phyloP scores from a whole-genome alignment of 2,329 filamentous ascomycete species.

The Alternaria arborescens region DNA sequence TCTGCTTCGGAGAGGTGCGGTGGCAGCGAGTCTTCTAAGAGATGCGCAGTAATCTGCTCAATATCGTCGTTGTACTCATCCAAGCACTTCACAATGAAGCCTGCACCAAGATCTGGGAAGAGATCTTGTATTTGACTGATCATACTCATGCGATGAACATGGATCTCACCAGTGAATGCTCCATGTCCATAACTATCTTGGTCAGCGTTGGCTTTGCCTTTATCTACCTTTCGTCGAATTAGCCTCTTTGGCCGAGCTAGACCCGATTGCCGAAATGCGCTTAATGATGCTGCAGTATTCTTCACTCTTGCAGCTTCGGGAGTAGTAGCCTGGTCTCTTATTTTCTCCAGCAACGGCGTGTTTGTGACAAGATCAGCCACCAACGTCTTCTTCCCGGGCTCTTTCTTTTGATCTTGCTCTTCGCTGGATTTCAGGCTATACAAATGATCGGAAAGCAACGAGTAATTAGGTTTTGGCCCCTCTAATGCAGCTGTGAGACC shows the following conservation, averaged over 20 bases:
- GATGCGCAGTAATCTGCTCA: slow-evolving; percentile 80
- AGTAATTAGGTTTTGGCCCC: slow-evolving; percentile 71
- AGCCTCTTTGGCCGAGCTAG: slow-evolving; percentile 62
- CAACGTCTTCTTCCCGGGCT: slow-evolving; percentile 64
- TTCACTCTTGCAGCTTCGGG: slow-evolving; percentile 64
- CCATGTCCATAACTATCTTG: slow-evolving; percentile 48
- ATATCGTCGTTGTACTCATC: slow-evolving; percentile 80
- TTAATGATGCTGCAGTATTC: slow-evolving; percentile 68
- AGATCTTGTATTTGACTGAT: slow-evolving; percentile 92
- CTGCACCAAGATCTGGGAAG: slow-evolving; percentile 85
- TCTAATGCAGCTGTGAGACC: slow-evolving; percentile 76
- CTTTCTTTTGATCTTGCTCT: slow-evolving; percentile 63
- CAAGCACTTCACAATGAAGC: slow-evolving; percentile 79
- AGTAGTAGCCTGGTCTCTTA: slow-evolving; percentile 64
- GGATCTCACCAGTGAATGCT: slow-evolving; percentile 60
- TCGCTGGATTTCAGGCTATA: slow-evolving; percentile 80
- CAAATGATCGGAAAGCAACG: slow-evolving; percentile 81
- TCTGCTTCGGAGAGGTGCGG: slow-evolving; percentile 71
- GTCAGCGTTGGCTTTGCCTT: slow-evolving; percentile 66
- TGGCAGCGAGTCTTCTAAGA: slow-evolving; percentile 81
- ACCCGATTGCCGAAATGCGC: slow-evolving; percentile 64
- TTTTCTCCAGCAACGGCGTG: slow-evolving; percentile 75
- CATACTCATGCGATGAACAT: slow-evolving; percentile 83
- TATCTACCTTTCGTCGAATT: slow-evolving; percentile 67
- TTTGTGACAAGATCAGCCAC: slow-evolving; percentile 81